Evolutionary conservation across 345 rosid species (phyloP), one percentile per base, ranked within the genome.

Genomic region (Brassica cretica): DNA sequence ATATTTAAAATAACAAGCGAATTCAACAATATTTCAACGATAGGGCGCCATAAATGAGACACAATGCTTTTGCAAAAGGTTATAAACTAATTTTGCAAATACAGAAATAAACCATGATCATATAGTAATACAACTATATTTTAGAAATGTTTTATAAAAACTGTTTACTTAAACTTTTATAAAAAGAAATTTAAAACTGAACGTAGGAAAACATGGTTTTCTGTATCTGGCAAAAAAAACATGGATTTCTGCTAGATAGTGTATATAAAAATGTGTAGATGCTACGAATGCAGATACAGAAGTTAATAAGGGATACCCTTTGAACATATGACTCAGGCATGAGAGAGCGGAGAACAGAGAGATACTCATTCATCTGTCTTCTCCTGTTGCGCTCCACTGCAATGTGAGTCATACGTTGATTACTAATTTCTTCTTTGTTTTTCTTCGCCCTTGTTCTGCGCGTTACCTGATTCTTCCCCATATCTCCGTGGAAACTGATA

Each of bases 381-480:
- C 98, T 85, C 33, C 98, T 76, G 69, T 94, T 94, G n/a, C 98
- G 90, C 84, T 94, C 98, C 2, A 94, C 98, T 4, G 98, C 93
- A 91, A 94, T 94, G 91, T 94, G 98, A 68, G 94, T 88, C 96
- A 89, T 92, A 83, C 98, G 92, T 78, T 94, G 98, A 56, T 85
- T 88, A 87, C 86, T 90, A 29, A 88, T 87, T n/a, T 94, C 98
- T 74, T 90, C 97, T 76, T 85, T 87, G 86, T 91, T 92, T 81
- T 89, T 92, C 63, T 79, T 79, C 30, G 78, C 85, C 84, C 87
- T 89, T 30, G 88, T 68, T 32, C 97, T 87, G 14, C 94, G 76
- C 76, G 87, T 89, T 6, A 84, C 84, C 9, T 89, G 86, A 65
- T 72, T 69, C 1, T 8, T 60, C 39, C 76, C 55, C 10, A 77